phyloP scores from a whole-genome alignment of 495 filamentous ascomycete species.

The Echria macrotheca region DNA sequence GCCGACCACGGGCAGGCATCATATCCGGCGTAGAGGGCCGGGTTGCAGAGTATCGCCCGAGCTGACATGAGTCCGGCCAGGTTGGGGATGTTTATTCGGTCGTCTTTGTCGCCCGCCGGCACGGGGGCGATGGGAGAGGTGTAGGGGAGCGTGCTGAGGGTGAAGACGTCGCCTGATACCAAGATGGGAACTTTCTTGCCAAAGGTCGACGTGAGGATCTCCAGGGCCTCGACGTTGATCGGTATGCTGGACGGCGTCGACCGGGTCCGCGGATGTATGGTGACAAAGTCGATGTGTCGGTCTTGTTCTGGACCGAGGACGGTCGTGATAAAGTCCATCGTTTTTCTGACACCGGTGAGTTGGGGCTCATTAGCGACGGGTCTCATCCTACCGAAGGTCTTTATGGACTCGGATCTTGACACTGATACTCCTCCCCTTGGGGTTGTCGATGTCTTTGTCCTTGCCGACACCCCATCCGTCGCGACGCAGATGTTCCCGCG shows the following conservation, averaged over 20 bases:
- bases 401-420: constrained; percentile 63
- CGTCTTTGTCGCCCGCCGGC: constrained; percentile 19
- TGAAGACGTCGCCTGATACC: constrained; percentile 59
- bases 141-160: constrained; percentile 40
- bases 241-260: constrained; percentile 50
- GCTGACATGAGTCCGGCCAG: constrained; percentile 58
- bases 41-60: constrained; percentile 56
- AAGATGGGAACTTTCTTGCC: constrained; percentile 48
- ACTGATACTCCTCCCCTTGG: constrained; percentile 45
- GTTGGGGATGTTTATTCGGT: constrained; percentile 25
- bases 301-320: constrained; percentile 39
- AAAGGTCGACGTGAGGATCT: constrained; percentile 42
- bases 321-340: constrained; percentile 46
- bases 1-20: constrained; percentile 53
- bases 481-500: constrained; percentile 35
- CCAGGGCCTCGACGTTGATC: constrained; percentile 56
- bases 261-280: constrained; percentile 57
- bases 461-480: constrained; percentile 41
- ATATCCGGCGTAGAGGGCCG: constrained; percentile 54
- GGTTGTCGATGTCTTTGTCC: constrained; percentile 28
- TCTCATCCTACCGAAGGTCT: constrained; percentile 47
- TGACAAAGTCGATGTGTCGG: constrained; percentile 53
- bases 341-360: constrained; percentile 24
- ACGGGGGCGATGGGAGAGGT: constrained; percentile 27
- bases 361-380: background rate